Percentiles rank a stretch among this genome's conserved stretches.
Conservation (phyloP, 169 alveolate genomes). For the Plasmodium sp. region DNA sequence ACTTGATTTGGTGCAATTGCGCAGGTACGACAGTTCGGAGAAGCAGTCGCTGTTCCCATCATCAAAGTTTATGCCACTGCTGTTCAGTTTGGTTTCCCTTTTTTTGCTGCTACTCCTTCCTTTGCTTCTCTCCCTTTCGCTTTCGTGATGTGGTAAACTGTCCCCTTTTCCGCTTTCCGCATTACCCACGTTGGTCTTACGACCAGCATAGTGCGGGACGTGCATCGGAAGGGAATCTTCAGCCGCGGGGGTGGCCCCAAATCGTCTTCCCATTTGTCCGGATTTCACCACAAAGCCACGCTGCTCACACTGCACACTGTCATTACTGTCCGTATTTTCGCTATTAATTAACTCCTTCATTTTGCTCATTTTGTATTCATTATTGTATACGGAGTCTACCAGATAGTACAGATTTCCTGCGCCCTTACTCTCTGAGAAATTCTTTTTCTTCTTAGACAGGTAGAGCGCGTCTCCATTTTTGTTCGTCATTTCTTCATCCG, state of each 20-base stretch:
- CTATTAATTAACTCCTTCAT: constrained; percentile 59
- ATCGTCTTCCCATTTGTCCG: neutral
- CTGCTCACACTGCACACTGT: neutral
- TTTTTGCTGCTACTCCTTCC: neutral
- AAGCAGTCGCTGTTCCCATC: constrained; percentile 30
- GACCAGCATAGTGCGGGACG: neutral
- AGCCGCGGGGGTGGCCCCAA: neutral
- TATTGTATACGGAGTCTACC: constrained; percentile 52
- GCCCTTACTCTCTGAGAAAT: neutral
- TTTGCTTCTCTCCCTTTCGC: neutral
- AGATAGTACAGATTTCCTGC: constrained; percentile 25
- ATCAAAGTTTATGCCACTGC: neutral
- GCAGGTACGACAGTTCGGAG: constrained; percentile 20
- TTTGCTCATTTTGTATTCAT: constrained; percentile 65
- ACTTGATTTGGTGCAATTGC: constrained; percentile 5
- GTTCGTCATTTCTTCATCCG: constrained; percentile 39
- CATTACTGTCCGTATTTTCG: neutral
- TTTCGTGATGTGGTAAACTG: neutral
- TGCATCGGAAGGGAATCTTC: neutral
- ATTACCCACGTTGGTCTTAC: neutral
- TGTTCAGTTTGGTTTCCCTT: neutral
- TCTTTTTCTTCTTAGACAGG: neutral
- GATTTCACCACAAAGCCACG: neutral
- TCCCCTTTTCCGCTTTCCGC: neutral
- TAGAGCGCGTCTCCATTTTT: neutral